Evolutionary conservation across 169 alveolate genomes (phyloP).

Genomic region (Cytauxzoon felis): DNA sequence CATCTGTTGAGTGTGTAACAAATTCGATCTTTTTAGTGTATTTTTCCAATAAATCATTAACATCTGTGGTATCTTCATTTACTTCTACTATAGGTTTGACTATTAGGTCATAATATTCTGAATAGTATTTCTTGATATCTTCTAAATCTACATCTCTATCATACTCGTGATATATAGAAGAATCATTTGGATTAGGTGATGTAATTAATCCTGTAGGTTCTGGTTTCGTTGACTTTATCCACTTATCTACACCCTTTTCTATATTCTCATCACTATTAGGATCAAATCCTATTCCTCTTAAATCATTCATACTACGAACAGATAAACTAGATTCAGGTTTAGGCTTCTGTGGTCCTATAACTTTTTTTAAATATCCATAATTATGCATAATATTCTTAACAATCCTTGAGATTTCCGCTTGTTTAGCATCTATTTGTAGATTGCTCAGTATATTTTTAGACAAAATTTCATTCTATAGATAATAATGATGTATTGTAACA

Average conservation of each 20-base stretch:
- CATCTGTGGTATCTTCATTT: slow-evolving; percentile 16
- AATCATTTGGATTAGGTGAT: neutral
- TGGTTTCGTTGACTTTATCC: neutral
- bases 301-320: neutral
- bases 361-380: neutral
- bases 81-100: slow-evolving; percentile 32
- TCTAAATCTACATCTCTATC: slow-evolving; percentile 38
- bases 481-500: slow-evolving; percentile 3
- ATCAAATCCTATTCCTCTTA: neutral
- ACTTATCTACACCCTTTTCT: slow-evolving; percentile 4
- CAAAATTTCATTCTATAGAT: slow-evolving; percentile 2
- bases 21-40: slow-evolving; percentile 20
- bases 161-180: slow-evolving; percentile 7
- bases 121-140: slow-evolving; percentile 29
- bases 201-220: neutral
- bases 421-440: neutral
- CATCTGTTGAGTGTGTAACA: neutral
- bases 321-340: neutral
- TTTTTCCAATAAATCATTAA: slow-evolving; percentile 8
- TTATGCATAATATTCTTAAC: neutral
- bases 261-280: slow-evolving; percentile 2
- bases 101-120: slow-evolving; percentile 19
- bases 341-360: slow-evolving; percentile 23
- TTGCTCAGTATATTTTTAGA: neutral
- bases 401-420: slow-evolving; percentile 1